These are phyloP conservation scores for Saccharomycodes ludwigii DNA, from an alignment of 805 yeast species.

Conservation along the genomic window DNA sequence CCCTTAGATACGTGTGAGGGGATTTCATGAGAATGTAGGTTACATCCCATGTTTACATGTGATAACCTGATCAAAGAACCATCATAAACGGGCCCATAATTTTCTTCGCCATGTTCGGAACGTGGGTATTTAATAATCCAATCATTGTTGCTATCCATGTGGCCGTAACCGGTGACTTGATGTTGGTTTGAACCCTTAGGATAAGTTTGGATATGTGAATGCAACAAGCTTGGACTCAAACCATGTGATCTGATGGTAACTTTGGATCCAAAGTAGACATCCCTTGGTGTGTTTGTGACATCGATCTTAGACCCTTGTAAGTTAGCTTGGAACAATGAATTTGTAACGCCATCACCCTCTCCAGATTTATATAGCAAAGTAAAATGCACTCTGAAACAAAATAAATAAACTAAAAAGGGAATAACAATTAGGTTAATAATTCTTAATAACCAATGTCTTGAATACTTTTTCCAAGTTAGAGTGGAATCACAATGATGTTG, in stretches of 20 bases:
- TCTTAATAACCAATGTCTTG: slow-evolving; percentile 63
- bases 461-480: slow-evolving; percentile 25
- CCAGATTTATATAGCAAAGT: slow-evolving; percentile 66
- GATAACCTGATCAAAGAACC: slow-evolving; percentile 51
- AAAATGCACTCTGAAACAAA: slow-evolving; percentile 75
- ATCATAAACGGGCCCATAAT: slow-evolving; percentile 29
- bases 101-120: slow-evolving; percentile 22
- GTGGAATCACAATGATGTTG: slow-evolving; percentile 27
- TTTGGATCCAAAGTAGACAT: slow-evolving; percentile 42
- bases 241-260: slow-evolving; percentile 50
- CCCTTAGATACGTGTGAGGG: slow-evolving; percentile 47
- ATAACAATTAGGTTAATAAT: slow-evolving; percentile 51
- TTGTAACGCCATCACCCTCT: slow-evolving; percentile 85
- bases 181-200: slow-evolving; percentile 73
- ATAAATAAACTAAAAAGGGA: slow-evolving; percentile 58
- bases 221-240: slow-evolving; percentile 58
- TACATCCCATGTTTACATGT: slow-evolving; percentile 51
- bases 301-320: slow-evolving; percentile 54
- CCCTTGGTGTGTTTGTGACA: slow-evolving; percentile 46
- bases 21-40: slow-evolving; percentile 61
- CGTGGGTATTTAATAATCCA: slow-evolving; percentile 47
- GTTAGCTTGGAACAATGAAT: slow-evolving; percentile 83
- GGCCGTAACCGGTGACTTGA: slow-evolving; percentile 70
- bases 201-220: slow-evolving; percentile 59
- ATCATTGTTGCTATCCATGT: slow-evolving; percentile 60